phyloP scores from a whole-genome alignment of 176 grass and related monocot species.

The Raddia distichophylla region DNA sequence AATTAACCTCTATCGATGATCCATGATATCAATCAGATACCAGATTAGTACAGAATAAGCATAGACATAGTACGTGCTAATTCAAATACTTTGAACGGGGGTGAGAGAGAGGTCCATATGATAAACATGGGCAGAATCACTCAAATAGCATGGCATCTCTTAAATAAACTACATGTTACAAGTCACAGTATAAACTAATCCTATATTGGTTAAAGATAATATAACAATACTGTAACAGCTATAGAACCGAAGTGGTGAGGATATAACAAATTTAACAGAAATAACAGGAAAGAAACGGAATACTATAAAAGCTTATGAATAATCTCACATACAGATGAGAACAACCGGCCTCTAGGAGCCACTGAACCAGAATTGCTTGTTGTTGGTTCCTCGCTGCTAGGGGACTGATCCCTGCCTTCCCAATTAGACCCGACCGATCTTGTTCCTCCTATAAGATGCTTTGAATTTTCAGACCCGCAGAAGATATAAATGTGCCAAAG shows the following conservation, averaged over 20 bases:
- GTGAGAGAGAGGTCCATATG: not conserved
- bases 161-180: not conserved
- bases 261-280: conserved; percentile 3
- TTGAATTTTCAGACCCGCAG: conserved; percentile 32
- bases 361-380: conserved; percentile 51
- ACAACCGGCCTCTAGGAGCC: conserved; percentile 39
- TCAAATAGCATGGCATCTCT: not conserved
- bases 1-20: not conserved
- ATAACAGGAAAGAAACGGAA: conserved; percentile 18
- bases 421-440: conserved; percentile 72
- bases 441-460: conserved; percentile 64
- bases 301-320: conserved; percentile 13
- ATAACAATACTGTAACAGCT: conserved; percentile 6
- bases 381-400: conserved; percentile 66
- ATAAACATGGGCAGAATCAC: not conserved
- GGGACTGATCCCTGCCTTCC: conserved; percentile 70
- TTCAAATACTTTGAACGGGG: conserved; percentile 8
- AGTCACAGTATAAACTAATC: not conserved
- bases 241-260: not conserved
- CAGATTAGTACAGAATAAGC: not conserved
- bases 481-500: conserved; percentile 33
- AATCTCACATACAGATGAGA: conserved; percentile 69
- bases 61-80: not conserved
- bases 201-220: not conserved
- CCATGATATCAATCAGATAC: conserved; percentile 8